These are phyloP conservation scores for Heterobasidion parviporum DNA, from an alignment of 1,284 basidiomycete species.

Conservation along the genomic window DNA sequence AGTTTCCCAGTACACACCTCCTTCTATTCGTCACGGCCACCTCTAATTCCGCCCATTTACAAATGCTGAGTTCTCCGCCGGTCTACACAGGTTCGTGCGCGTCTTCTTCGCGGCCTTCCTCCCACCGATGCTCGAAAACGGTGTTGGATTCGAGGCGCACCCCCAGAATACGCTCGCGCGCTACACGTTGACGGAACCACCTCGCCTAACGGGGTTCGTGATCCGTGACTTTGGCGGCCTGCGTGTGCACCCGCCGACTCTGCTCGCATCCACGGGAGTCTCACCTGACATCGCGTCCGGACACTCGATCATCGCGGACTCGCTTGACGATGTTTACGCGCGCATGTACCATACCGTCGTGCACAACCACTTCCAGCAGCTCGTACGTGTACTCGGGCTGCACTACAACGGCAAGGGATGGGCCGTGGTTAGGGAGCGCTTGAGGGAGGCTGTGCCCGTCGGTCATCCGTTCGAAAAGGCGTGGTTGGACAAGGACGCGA, in stretches of 20 bases:
- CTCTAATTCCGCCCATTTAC: background rate
- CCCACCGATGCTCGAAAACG: conserved; percentile 39
- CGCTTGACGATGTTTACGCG: conserved; percentile 42
- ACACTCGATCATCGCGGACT: conserved; percentile 39
- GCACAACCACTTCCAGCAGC: conserved; percentile 46
- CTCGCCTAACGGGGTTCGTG: conserved; percentile 37
- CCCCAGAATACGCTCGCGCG: conserved; percentile 47
- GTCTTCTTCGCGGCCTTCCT: conserved; percentile 42
- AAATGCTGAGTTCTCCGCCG: background rate
- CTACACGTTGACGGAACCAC: conserved; percentile 21
- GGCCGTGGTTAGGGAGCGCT: conserved; percentile 33
- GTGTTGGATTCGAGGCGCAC: conserved; percentile 47
- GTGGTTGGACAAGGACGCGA: conserved; percentile 38
- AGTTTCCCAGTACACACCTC: conserved; percentile 9
- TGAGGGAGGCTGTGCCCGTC: conserved; percentile 31
- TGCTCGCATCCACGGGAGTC: conserved; percentile 37
- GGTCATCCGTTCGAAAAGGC: conserved; percentile 23
- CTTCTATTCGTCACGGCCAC: no score
- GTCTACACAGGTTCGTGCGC: conserved; percentile 25
- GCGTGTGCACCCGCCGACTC: conserved; percentile 36
- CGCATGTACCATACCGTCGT: conserved; percentile 46
- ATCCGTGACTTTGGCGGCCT: conserved; percentile 49
- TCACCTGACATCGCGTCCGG: conserved; percentile 35
- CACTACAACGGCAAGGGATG: conserved; percentile 44
- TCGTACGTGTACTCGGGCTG: conserved; percentile 40